phyloP scores from a whole-genome alignment of 768 basidiomycete genomes.

The Hemileccinum impolitum region DNA sequence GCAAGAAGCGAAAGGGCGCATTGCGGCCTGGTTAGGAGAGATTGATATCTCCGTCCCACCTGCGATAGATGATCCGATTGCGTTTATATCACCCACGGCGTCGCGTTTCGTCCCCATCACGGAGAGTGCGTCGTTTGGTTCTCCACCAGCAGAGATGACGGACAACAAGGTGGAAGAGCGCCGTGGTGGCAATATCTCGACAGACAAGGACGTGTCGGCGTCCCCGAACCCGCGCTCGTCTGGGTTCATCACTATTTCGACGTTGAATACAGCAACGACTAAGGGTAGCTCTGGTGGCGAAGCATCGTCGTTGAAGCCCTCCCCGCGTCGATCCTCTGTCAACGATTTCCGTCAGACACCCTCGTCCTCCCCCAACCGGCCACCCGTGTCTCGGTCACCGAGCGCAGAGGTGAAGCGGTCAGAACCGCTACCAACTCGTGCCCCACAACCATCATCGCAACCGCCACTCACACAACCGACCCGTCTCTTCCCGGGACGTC shows the following conservation, averaged over 20 bases:
- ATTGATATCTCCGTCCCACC: slow-evolving; percentile 58
- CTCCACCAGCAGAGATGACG: slow-evolving; percentile 7
- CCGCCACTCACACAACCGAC: background rate
- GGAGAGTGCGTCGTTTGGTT: slow-evolving; percentile 22
- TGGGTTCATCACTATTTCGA: slow-evolving; percentile 67
- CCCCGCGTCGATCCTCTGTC: slow-evolving; percentile 19
- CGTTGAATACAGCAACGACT: slow-evolving; percentile 36
- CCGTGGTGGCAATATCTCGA: slow-evolving; percentile 2
- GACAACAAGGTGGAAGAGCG: slow-evolving; percentile 4
- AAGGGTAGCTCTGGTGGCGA: slow-evolving; percentile 3
- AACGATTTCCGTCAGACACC: slow-evolving; percentile 17
- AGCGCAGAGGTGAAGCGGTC: slow-evolving; percentile 12
- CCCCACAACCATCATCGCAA: background rate
- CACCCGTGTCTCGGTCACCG: slow-evolving; percentile 10
- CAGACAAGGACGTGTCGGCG: slow-evolving; percentile 27
- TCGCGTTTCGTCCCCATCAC: slow-evolving; percentile 28
- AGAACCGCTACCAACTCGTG: background rate
- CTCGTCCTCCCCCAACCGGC: background rate
- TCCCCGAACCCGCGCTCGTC: slow-evolving; percentile 72
- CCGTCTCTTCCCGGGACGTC: slow-evolving; percentile 22
- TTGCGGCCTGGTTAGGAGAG: slow-evolving; percentile 74
- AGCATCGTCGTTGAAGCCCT: slow-evolving; percentile 9
- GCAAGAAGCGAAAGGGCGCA: slow-evolving; percentile 59
- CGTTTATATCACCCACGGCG: slow-evolving; percentile 32
- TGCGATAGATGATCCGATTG: slow-evolving; percentile 35